A percentile compares a stretch with the other conserved stretches of the same genome.
These are phyloP conservation scores for Wickerhamiella domercqiae DNA, from an alignment of 805 yeast species.

Conservation along the genomic window DNA sequence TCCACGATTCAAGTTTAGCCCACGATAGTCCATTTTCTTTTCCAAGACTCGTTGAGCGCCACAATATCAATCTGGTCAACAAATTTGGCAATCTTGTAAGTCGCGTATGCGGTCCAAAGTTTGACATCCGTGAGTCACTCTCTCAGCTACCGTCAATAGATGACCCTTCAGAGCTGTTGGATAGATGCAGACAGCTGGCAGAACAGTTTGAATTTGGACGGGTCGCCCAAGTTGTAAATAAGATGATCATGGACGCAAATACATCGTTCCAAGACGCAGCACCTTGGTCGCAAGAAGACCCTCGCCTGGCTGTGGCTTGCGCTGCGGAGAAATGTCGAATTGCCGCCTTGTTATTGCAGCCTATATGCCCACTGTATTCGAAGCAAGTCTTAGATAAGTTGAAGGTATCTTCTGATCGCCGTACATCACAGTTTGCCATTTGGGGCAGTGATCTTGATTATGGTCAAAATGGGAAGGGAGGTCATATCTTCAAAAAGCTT, in stretches of 20 bases:
- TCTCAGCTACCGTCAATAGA: constrained; percentile 1
- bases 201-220: constrained; percentile 42
- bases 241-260: constrained; percentile 34
- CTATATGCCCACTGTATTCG: constrained; percentile 59
- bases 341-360: constrained; percentile 47
- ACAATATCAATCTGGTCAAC: constrained; percentile 44
- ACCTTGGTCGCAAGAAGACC: constrained; percentile 49
- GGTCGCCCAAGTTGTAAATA: constrained; percentile 22
- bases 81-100: constrained; percentile 70
- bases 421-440: constrained; percentile 32
- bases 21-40: constrained; percentile 71
- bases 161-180: constrained; percentile 28
- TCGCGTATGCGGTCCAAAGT: constrained; percentile 58
- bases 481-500: constrained; percentile 19
- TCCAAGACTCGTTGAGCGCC: constrained; percentile 32
- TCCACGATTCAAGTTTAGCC: constrained; percentile 59
- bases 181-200: constrained; percentile 41
- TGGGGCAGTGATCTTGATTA: constrained; percentile 47
- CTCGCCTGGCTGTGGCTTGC: constrained; percentile 32
- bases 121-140: constrained; percentile 28
- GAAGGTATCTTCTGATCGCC: constrained; percentile 31
- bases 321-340: constrained; percentile 63
- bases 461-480: constrained; percentile 42
- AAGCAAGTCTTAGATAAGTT: constrained; percentile 43
- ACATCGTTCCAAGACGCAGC: constrained; percentile 47